These are phyloP conservation scores for Trichosporon inkin DNA, from an alignment of 1,284 basidiomycete species.

Conservation along the genomic window DNA sequence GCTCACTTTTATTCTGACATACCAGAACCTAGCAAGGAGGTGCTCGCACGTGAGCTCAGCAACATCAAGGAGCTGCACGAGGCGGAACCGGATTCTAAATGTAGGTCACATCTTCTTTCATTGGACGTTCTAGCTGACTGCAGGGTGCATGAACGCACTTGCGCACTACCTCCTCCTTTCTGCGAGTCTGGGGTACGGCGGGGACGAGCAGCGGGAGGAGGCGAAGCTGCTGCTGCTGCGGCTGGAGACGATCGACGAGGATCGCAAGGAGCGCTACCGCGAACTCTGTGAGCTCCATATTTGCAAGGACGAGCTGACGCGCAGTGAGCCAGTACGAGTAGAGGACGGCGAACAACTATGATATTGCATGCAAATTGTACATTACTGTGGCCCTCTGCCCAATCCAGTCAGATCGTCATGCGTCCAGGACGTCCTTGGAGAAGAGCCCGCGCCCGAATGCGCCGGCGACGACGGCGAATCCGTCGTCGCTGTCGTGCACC, in stretches of 20 bases:
- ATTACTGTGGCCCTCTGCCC: neutral
- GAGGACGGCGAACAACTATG: neutral
- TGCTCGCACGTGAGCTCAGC: conserved; percentile 71
- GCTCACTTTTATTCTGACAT: neutral
- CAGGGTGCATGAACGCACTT: conserved; percentile 92
- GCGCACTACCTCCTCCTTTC: conserved; percentile 62
- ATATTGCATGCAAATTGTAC: conserved; percentile 17
- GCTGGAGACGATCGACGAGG: conserved; percentile 43
- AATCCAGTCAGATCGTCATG: neutral
- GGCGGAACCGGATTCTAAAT: conserved; percentile 90
- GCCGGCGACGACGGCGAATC: conserved; percentile 73
- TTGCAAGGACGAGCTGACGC: conserved; percentile 10
- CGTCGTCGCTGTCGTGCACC: conserved; percentile 75
- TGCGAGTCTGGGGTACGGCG: conserved; percentile 12
- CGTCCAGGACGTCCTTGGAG: conserved; percentile 19
- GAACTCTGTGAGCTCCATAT: conserved; percentile 35
- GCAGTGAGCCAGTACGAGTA: conserved; percentile 15
- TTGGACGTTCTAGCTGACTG: neutral
- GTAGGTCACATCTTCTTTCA: conserved; percentile 57
- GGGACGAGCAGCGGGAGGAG: conserved; percentile 24
- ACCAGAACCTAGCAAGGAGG: conserved; percentile 57
- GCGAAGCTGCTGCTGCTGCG: conserved; percentile 33
- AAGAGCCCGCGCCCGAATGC: conserved; percentile 70
- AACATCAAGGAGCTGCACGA: conserved; percentile 81
- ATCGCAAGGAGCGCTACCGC: conserved; percentile 45